Percentiles rank a stretch among this genome's conserved stretches.
These are phyloP conservation scores for Chalciporus piperatus DNA, from an alignment of 768 basidiomycete genomes.

Conservation along the genomic window DNA sequence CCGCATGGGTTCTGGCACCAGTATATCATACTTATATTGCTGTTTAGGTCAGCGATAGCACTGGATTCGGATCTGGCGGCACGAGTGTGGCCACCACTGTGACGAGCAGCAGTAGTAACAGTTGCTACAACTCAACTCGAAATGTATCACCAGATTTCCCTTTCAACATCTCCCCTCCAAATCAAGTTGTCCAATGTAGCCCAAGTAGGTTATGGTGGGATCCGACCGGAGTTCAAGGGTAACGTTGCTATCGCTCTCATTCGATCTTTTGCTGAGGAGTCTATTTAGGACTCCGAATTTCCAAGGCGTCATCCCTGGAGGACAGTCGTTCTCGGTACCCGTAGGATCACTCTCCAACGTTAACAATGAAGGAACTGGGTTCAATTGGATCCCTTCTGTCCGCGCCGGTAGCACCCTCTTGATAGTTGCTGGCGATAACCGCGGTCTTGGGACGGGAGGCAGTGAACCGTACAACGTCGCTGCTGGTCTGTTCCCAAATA, in stretches of 20 bases:
- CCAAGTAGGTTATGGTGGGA: slow-evolving; percentile 68
- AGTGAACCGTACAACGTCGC: slow-evolving; percentile 57
- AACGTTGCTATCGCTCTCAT: slow-evolving; percentile 13
- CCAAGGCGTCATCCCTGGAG: slow-evolving; percentile 76
- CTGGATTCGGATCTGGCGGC: slow-evolving; percentile 69
- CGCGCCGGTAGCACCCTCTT: slow-evolving; percentile 65
- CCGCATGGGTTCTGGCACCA: background rate
- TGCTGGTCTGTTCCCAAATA: slow-evolving; percentile 46
- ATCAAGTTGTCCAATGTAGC: slow-evolving; percentile 64
- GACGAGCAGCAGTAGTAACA: slow-evolving; percentile 44
- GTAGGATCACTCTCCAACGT: slow-evolving; percentile 44
- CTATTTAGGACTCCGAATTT: slow-evolving; percentile 52
- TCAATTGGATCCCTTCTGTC: slow-evolving; percentile 64
- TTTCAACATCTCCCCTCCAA: slow-evolving; percentile 59
- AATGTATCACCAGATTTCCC: slow-evolving; percentile 52
- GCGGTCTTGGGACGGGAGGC: slow-evolving; percentile 69
- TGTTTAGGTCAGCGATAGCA: slow-evolving; percentile 53
- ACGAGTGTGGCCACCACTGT: slow-evolving; percentile 68
- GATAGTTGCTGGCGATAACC: slow-evolving; percentile 62
- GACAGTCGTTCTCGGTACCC: slow-evolving; percentile 69
- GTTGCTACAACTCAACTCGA: slow-evolving; percentile 55
- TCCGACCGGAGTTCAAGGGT: slow-evolving; percentile 51
- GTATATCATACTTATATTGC: background rate
- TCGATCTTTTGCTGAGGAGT: background rate
- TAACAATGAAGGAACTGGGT: slow-evolving; percentile 53